phyloP scores from a whole-genome alignment of 805 yeast genomes.

The Yarrowia sp. region DNA sequence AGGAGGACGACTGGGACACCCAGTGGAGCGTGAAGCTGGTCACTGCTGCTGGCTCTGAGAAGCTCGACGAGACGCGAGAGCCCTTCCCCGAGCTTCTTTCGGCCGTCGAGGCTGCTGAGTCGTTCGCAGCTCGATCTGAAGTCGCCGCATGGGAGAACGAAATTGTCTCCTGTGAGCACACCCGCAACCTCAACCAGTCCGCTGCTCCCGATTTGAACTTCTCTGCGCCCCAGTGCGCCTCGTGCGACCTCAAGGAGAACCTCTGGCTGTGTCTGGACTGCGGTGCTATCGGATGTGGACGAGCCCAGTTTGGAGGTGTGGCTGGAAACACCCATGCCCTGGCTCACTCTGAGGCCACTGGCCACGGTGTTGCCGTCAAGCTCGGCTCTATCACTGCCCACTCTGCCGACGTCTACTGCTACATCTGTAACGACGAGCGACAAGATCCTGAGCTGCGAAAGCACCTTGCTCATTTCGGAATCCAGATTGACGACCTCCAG shows the following conservation, averaged over 20 bases:
- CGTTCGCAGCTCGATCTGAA: constrained; percentile 61
- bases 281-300: constrained; percentile 92
- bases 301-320: constrained; percentile 89
- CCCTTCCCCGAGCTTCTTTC: constrained; percentile 42
- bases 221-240: constrained; percentile 36
- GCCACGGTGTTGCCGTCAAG: constrained; percentile 84
- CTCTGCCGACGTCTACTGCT: constrained; percentile 81
- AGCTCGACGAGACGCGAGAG: constrained; percentile 37
- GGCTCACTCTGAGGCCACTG: constrained; percentile 56
- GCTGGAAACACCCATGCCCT: constrained; percentile 95
- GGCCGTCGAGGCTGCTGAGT: constrained; percentile 54
- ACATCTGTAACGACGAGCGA: constrained; percentile 84
- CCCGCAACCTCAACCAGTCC: constrained; percentile 51
- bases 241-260: constrained; percentile 60
- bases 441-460: constrained; percentile 58
- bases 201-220: constrained; percentile 27
- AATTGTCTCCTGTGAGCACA: constrained; percentile 74
- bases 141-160: constrained; percentile 92
- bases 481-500: constrained; percentile 52
- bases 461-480: constrained; percentile 59
- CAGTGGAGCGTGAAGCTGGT: constrained; percentile 44
- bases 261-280: constrained; percentile 91
- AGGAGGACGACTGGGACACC: constrained; percentile 59
- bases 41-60: constrained; percentile 23
- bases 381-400: constrained; percentile 81